Evolutionary conservation across 2,329 filamentous ascomycete species (phyloP), one percentile per base, ranked within the genome.

Genomic region (Zymoseptoria brevis): DNA sequence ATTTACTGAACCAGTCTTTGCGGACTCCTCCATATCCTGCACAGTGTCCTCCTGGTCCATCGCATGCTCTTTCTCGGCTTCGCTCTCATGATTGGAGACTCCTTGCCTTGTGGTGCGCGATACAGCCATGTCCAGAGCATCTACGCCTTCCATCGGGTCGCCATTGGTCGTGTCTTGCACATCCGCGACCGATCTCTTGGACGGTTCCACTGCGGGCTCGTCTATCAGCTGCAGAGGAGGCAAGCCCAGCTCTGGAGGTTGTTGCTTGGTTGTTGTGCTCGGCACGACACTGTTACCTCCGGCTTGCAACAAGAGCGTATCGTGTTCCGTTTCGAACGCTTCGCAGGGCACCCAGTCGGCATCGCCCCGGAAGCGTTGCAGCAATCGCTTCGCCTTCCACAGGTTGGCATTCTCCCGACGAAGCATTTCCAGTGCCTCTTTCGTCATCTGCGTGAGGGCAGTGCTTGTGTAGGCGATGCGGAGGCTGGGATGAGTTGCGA

Each of bases 341-440:
- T 78, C 82, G 63, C 78, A 79, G 4, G 83, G 83, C 64, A 83
- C 80, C 80, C 83, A 87, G 13, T 83, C 84, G 62, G 86, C 83
- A 71, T 95, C 90, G 30, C 90, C 90, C 54, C 87, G 84, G 8
- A 94, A 79, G 63, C 83, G 83, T 30, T 87, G 88, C 64, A 90
- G 80, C 55, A 94, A 75, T 65, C 87, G 84, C 70, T 90, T 90
- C 53, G 90, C 85, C 67, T 83, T 85, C 83, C 87, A 89, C 9
- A 93, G 76, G 4, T 86, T 85, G 24, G 79, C 78, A 62, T 88
- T 88, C 71, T 94, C 90, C 69, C 87, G 87, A 59, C 89, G 84
- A 77, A 90, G 84, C 66, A 89, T 86, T 58, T 83, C 80, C 64
- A 84, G 82, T 57, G 85, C 86, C 73, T 92, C 86, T 51, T 80